Evolutionary conservation across 106 monocot species (phyloP), one percentile per base, ranked within the genome.

Genomic region (Acorus gramineus): DNA sequence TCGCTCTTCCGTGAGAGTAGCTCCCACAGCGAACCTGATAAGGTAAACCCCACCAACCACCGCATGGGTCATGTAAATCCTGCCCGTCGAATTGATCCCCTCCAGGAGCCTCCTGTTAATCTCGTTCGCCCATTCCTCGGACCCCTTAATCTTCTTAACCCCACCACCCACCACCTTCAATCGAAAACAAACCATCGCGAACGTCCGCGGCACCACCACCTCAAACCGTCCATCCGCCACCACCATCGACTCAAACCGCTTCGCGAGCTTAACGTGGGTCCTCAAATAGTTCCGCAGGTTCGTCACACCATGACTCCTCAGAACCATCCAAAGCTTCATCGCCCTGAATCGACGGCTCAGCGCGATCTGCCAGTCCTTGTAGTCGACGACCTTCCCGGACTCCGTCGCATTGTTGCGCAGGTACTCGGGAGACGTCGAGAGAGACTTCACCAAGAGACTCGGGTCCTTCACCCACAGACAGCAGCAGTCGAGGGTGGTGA

Each of bases 311-410:
- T 81, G 60, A 28, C 56, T 55, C 4, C 76, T 61, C 8, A 81
- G 47, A 46, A 82, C 81, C 69, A 66, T 49, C 69, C 69, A 81
- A 7, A 81, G 77, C 77, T 73, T 77, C 5, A 81, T 56, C 4
- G 68, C 73, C 0, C 81, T 57, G 72, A 87, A 87, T 5, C 83
- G 69, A 0, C 86, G 79, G 60, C 86, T 69, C 8, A 80, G 42
- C 8, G 65, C 86, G n/a, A 87, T 53, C 62, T 87, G 86, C 72
- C 78, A 76, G 64, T 86, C 86, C 60, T 86, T 86, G 62, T 72
- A 73, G 60, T 86, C 82, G 7, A 73, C 71, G n/a, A 87, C 86
- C 58, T 53, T 43, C 14, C 61, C 70, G 8, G 83, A 58, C 9
- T 87, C 86, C 11, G 66, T 83, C 9, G 86, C 65, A 3, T 55